These are phyloP conservation scores for Tolypocladium pustulatum DNA, from an alignment of 2,329 filamentous ascomycete genomes.

Conservation along the genomic window DNA sequence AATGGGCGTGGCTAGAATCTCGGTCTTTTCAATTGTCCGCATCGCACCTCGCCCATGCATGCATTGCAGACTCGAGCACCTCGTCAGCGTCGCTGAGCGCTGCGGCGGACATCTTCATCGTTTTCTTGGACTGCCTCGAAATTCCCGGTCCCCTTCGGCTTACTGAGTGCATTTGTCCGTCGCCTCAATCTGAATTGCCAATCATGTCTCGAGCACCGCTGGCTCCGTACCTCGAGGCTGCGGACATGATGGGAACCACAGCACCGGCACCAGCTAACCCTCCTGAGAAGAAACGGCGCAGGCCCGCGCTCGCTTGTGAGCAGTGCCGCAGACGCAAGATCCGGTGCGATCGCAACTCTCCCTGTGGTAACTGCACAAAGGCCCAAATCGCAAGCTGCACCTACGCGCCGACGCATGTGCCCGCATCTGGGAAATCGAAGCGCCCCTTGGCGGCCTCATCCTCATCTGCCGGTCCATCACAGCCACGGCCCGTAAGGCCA, in stretches of 20 bases:
- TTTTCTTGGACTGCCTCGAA: neutral
- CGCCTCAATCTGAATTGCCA: neutral
- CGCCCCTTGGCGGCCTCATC: neutral
- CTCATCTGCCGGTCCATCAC: neutral
- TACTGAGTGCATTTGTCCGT: neutral
- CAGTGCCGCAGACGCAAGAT: conserved; percentile 52
- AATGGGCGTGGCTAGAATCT: neutral
- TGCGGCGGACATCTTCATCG: neutral
- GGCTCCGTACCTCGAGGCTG: neutral
- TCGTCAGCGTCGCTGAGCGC: neutral
- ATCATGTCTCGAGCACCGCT: neutral
- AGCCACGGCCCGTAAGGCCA: neutral
- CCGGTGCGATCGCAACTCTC: conserved; percentile 46
- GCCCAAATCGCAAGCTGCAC: conserved; percentile 44
- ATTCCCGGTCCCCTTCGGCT: neutral
- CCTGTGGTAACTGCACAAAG: conserved; percentile 50
- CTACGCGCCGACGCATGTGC: conserved; percentile 31
- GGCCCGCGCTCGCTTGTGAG: conserved; percentile 38
- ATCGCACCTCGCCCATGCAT: neutral
- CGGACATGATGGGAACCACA: neutral
- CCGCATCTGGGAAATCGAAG: conserved; percentile 11
- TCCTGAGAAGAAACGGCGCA: conserved; percentile 25
- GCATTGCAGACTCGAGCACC: neutral
- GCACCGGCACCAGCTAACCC: neutral
- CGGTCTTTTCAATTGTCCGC: neutral